Percentiles rank a stretch among this genome's conserved stretches.
Evolutionary conservation across 345 rosid genomes (phyloP).

Genomic region (Diplotaxis tenuifolia): DNA sequence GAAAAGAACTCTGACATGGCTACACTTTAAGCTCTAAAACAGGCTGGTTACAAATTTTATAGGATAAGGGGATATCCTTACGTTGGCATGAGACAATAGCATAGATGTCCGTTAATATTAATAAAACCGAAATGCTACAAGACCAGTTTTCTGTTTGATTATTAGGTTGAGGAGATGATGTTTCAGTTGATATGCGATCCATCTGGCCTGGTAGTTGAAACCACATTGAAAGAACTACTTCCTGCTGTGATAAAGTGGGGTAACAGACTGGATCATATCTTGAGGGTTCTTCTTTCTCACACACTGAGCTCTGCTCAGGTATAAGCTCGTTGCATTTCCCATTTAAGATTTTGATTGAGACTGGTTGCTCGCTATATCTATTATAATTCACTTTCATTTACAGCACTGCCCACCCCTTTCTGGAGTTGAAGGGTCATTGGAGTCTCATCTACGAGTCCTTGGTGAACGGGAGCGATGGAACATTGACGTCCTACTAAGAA

Average conservation of each 20-base stretch:
- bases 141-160: slow-evolving; percentile 39
- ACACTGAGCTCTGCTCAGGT: slow-evolving; percentile 80
- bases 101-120: slow-evolving; percentile 23
- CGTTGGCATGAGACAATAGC: slow-evolving; percentile 44
- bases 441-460: slow-evolving; percentile 78
- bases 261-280: slow-evolving; percentile 72
- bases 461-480: slow-evolving; percentile 97
- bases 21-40: slow-evolving; percentile 70
- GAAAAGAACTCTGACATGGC: slow-evolving; percentile 72
- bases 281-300: slow-evolving; percentile 73
- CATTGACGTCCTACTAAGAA: slow-evolving; percentile 81
- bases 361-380: slow-evolving; percentile 25
- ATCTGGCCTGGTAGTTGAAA: slow-evolving; percentile 90
- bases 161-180: slow-evolving; percentile 93
- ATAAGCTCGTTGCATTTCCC: slow-evolving; percentile 22
- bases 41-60: slow-evolving; percentile 59
- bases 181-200: slow-evolving; percentile 91
- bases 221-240: slow-evolving; percentile 77
- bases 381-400: slow-evolving; percentile 20
- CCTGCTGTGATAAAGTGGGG: slow-evolving; percentile 88
- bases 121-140: slow-evolving; percentile 28
- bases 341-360: slow-evolving; percentile 1
- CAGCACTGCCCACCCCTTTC: slow-evolving; percentile 94
- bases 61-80: slow-evolving; percentile 49
- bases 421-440: slow-evolving; percentile 93